Percentiles rank a stretch among this genome's conserved stretches.
Conservation (phyloP, 345 rosid species). For the Camelina hispida region DNA sequence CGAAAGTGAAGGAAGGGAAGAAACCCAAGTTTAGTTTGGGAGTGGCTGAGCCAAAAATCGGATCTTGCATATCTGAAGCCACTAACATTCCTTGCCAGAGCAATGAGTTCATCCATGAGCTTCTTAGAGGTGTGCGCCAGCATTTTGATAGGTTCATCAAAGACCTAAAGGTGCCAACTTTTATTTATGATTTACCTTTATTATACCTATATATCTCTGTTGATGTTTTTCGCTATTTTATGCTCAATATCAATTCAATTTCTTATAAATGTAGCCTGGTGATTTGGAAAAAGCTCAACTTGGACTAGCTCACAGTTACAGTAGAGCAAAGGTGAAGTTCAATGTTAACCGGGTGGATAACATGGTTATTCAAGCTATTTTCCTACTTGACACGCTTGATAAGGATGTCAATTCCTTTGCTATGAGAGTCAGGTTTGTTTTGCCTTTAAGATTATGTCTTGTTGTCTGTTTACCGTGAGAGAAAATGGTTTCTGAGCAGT, state of each 20-base stretch:
- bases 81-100: conserved; percentile 89
- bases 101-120: conserved; percentile 83
- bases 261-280: conserved; percentile 61
- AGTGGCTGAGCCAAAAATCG: conserved; percentile 84
- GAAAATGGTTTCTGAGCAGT: background rate
- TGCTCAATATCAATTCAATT: background rate
- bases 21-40: conserved; percentile 81
- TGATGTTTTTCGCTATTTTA: background rate
- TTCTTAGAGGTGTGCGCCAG: conserved; percentile 83
- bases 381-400: conserved; percentile 85
- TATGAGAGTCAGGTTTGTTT: conserved; percentile 90
- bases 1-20: conserved; percentile 84
- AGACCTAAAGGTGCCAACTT: conserved; percentile 73
- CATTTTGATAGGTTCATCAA: conserved; percentile 87
- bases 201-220: background rate
- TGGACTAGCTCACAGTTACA: conserved; percentile 94
- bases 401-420: conserved; percentile 87
- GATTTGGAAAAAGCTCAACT: conserved; percentile 93
- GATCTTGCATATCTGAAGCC: conserved; percentile 76
- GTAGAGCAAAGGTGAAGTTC: conserved; percentile 97
- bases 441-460: background rate
- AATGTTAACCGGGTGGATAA: conserved; percentile 90
- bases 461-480: background rate
- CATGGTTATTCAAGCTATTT: conserved; percentile 96
- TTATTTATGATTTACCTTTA: background rate